Evolutionary conservation across 345 rosid genomes (phyloP).

Genomic region (Corymbia maculata): DNA sequence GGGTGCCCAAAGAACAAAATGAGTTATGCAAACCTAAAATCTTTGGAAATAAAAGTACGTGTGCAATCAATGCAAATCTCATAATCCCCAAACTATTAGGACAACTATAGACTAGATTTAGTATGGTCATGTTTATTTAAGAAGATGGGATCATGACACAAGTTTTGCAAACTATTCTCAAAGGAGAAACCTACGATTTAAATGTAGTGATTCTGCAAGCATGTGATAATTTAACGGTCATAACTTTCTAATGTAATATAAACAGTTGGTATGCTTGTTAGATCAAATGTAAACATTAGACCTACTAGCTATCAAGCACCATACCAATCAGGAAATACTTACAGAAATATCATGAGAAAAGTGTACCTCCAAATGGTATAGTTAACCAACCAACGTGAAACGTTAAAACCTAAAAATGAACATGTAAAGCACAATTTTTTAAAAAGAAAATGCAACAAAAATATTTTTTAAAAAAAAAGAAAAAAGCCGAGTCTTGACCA

Average conservation of each 20-base stretch:
- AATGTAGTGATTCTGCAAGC: neutral
- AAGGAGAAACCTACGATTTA: neutral
- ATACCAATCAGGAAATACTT: neutral
- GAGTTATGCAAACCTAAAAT: neutral
- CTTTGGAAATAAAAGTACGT: neutral
- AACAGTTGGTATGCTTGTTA: neutral
- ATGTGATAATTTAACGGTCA: neutral
- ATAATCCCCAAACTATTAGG: neutral
- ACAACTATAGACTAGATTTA: neutral
- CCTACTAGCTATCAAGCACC: neutral
- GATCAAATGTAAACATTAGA: neutral
- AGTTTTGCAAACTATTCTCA: neutral
- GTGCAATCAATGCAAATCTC: neutral
- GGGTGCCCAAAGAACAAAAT: neutral
- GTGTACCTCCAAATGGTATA: neutral
- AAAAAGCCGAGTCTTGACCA: neutral
- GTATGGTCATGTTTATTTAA: neutral
- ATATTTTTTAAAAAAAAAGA: neutral
- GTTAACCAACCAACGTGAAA: neutral
- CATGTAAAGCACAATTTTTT: accelerated
- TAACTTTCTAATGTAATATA: neutral
- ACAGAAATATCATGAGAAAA: neutral
- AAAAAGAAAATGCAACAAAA: too few species aligned
- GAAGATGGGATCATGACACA: neutral
- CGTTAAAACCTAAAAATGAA: neutral